phyloP scores from a whole-genome alignment of 1,139 yeast species.

The Yamadazyma friedrichii region DNA sequence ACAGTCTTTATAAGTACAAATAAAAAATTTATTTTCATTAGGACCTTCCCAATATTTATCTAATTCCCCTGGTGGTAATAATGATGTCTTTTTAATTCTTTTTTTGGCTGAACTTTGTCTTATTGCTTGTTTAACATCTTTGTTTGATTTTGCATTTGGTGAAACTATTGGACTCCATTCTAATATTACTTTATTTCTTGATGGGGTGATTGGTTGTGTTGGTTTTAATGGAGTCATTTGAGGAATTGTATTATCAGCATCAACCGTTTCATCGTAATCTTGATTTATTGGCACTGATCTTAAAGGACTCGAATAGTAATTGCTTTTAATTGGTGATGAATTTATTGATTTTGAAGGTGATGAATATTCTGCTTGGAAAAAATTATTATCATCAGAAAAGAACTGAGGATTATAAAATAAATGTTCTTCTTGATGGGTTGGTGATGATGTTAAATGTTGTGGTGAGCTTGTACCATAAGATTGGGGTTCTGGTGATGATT shows the following conservation, averaged over 20 bases:
- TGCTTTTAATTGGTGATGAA: conserved; percentile 35
- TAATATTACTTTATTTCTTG: conserved; percentile 34
- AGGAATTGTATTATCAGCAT: conserved; percentile 40
- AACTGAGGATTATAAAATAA: conserved; percentile 40
- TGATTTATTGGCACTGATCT: conserved; percentile 19
- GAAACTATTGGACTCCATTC: conserved; percentile 60
- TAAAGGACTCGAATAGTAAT: conserved; percentile 23
- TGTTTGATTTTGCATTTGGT: conserved; percentile 39
- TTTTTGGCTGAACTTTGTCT: conserved; percentile 42
- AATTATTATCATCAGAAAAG: conserved; percentile 29
- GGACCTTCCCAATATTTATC: conserved; percentile 85
- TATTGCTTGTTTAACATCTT: conserved; percentile 38
- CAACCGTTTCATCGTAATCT: conserved; percentile 34
- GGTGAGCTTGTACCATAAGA: conserved; percentile 30
- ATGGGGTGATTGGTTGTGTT: conserved; percentile 34
- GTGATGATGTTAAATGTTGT: conserved; percentile 23
- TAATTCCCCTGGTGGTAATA: conserved; percentile 86
- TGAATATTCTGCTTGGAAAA: conserved; percentile 18
- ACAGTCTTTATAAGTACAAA: conserved; percentile 78
- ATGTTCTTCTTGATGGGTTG: conserved; percentile 19
- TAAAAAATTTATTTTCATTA: conserved; percentile 61
- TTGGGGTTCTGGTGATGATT: conserved; percentile 43
- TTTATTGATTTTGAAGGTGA: conserved; percentile 28
- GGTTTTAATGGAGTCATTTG: conserved; percentile 43
- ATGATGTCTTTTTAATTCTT: conserved; percentile 59